A percentile compares a stretch with the other conserved stretches of the same genome.
Conservation (phyloP, 2,329 filamentous ascomycete species). For the Diaporthe sp. region DNA sequence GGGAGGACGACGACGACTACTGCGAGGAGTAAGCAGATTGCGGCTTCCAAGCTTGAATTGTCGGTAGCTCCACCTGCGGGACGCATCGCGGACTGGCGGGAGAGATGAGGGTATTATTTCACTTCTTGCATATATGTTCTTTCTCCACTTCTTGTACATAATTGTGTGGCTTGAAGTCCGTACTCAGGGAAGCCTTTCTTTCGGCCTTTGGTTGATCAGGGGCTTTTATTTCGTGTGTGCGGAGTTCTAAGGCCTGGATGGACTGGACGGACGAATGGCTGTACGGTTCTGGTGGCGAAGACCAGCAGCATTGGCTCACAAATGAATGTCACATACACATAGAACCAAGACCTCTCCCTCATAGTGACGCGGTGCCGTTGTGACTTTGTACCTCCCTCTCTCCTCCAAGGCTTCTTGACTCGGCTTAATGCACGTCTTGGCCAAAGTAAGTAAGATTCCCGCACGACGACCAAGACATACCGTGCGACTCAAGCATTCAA, state of each 20-base stretch:
- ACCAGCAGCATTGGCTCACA: background rate
- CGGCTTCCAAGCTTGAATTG: background rate
- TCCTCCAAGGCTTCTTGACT: no score
- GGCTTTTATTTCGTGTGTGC: background rate
- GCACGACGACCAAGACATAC: background rate
- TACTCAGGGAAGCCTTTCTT: no score
- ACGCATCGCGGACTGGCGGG: background rate
- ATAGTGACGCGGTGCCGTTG: no score
- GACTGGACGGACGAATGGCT: background rate
- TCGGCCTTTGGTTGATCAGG: background rate
- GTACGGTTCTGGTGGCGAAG: background rate
- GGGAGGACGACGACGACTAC: conserved; percentile 17
- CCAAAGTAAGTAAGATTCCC: background rate
- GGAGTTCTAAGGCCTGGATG: background rate
- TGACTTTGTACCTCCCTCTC: no score
- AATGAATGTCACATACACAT: background rate
- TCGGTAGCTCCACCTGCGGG: background rate
- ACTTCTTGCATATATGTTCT: background rate
- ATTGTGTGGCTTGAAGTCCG: background rate
- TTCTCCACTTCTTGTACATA: background rate
- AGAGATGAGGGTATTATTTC: background rate
- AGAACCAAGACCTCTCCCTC: background rate
- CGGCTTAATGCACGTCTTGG: background rate
- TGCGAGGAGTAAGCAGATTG: conserved; percentile 11
- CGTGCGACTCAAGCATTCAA: background rate